Evolutionary conservation across 441 rosid genomes (phyloP).

Genomic region (Breynia disticha): DNA sequence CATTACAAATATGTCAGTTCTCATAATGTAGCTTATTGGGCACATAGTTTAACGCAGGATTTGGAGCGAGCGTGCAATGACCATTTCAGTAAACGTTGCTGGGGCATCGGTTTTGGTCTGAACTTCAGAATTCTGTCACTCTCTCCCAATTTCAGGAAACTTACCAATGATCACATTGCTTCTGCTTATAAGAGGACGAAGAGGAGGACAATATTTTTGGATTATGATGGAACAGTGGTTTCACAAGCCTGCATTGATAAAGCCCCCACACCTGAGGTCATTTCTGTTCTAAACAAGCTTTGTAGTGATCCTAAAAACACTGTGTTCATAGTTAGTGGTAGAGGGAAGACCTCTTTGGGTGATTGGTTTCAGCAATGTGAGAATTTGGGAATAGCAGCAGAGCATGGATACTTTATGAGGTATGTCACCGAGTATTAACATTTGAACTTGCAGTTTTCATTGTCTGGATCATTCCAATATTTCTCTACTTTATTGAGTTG

Average conservation of each 20-base stretch:
- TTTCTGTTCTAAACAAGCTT: constrained; percentile 42
- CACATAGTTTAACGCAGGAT: constrained; percentile 65
- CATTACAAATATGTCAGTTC: constrained; percentile 70
- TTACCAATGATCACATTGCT: constrained; percentile 44
- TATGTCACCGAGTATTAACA: constrained; percentile 25
- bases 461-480: no score
- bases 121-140: constrained; percentile 69
- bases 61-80: constrained; percentile 64
- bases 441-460: no score
- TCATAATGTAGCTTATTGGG: constrained; percentile 84
- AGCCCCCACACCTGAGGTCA: constrained; percentile 56
- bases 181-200: constrained; percentile 47
- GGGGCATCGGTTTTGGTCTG: constrained; percentile 80
- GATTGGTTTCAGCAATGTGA: constrained; percentile 76
- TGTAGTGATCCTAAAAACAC: constrained; percentile 67
- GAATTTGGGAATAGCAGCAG: constrained; percentile 81
- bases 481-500: no score
- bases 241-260: constrained; percentile 55
- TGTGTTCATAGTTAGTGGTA: constrained; percentile 77
- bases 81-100: constrained; percentile 68
- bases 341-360: constrained; percentile 54
- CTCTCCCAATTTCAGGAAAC: constrained; percentile 73
- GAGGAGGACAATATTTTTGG: constrained; percentile 76
- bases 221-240: constrained; percentile 79
- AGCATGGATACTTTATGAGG: constrained; percentile 86